Evolutionary conservation across 148 eudicot genomes (phyloP).

Genomic region (Limonium bicolor): DNA sequence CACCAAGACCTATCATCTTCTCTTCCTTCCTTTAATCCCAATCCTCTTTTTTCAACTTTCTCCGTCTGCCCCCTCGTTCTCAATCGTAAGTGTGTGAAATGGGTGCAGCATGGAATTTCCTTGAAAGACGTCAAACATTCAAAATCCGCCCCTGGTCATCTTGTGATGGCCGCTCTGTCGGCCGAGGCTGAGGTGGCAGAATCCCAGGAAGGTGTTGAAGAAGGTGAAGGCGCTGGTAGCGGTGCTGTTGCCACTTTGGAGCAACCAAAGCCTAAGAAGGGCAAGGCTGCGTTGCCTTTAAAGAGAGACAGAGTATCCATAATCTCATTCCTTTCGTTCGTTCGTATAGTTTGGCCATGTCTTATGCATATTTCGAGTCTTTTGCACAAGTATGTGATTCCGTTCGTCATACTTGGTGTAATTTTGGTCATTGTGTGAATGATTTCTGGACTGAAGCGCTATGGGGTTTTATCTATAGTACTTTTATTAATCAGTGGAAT

Average conservation of each 20-base stretch:
- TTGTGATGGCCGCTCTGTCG: conserved; percentile 34
- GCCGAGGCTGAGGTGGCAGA: conserved; percentile 32
- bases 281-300: conserved; percentile 74
- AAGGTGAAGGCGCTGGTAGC: conserved; percentile 10
- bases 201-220: conserved; percentile 13
- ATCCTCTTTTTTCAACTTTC: conserved; percentile 16
- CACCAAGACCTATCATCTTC: conserved; percentile 22
- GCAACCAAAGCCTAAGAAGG: conserved; percentile 55
- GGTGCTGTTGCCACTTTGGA: conserved; percentile 18
- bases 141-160: conserved; percentile 4
- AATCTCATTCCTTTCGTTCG: background rate
- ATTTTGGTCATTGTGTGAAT: no score
- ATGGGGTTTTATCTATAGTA: no score
- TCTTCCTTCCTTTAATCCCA: conserved; percentile 22
- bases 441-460: no score
- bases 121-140: conserved; percentile 7
- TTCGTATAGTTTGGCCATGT: background rate
- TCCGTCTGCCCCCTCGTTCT: conserved; percentile 20
- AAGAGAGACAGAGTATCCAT: conserved; percentile 66
- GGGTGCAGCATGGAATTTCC: conserved; percentile 13
- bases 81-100: conserved; percentile 12
- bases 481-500: no score
- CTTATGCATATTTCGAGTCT: background rate
- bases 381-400: background rate
- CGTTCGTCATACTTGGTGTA: background rate